Conservation (phyloP, 2,329 filamentous ascomycete species). For the Blastomyces gilchristii region DNA sequence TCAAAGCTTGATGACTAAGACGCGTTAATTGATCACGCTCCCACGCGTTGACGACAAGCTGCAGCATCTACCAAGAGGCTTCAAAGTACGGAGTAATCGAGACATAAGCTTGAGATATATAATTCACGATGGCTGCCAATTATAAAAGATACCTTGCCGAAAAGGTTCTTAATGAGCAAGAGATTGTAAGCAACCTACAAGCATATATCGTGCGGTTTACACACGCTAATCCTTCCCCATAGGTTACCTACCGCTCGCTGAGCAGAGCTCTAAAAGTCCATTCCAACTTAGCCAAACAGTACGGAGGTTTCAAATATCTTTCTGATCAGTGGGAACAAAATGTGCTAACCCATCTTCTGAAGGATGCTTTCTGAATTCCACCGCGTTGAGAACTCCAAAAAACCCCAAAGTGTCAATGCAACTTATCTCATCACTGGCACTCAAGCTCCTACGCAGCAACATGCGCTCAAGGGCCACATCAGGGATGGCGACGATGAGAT, state of each 20-base stretch:
- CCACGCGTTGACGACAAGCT: neutral
- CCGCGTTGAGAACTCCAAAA: conserved; percentile 62
- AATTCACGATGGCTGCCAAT: conserved; percentile 36
- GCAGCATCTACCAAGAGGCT: neutral
- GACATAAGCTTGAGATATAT: conserved; percentile 3
- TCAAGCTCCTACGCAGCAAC: conserved; percentile 36
- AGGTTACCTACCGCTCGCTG: conserved; percentile 81
- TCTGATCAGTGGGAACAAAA: neutral
- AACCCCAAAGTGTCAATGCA: conserved; percentile 66
- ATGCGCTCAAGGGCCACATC: conserved; percentile 30
- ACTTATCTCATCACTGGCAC: conserved; percentile 81
- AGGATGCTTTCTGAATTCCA: conserved; percentile 88
- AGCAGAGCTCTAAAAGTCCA: conserved; percentile 76
- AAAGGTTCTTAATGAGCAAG: conserved; percentile 64
- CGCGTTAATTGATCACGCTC: conserved; percentile 31
- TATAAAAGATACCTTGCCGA: conserved; percentile 64
- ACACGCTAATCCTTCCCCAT: conserved; percentile 11
- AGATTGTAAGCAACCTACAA: conserved; percentile 47
- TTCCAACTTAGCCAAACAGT: conserved; percentile 84
- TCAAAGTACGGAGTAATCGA: conserved; percentile 2
- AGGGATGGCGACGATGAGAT: conserved; percentile 55
- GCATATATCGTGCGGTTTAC: neutral
- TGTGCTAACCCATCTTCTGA: neutral
- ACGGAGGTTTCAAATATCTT: conserved; percentile 23
- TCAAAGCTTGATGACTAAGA: conserved; percentile 27